A percentile compares a stretch with the other conserved stretches of the same genome.
These are phyloP conservation scores for Kuraishia capsulata DNA, from an alignment of 805 yeast genomes.

Conservation along the genomic window DNA sequence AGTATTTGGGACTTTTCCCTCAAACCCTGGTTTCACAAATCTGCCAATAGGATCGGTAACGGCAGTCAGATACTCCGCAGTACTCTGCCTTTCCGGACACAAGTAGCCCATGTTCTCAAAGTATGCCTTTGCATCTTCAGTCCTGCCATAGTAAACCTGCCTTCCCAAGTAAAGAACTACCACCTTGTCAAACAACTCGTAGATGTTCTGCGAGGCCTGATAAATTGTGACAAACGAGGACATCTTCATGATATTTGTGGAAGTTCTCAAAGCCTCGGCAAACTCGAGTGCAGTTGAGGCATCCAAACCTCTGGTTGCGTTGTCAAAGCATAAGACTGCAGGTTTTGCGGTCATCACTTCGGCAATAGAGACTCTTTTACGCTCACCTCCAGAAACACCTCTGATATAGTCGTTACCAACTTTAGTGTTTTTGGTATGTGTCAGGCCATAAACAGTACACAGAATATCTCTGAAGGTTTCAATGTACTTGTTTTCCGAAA, in stretches of 20 bases:
- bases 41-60: constrained; percentile 63
- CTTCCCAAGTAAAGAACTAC: constrained; percentile 50
- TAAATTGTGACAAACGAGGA: constrained; percentile 60
- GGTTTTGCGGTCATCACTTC: constrained; percentile 50
- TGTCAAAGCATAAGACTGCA: constrained; percentile 54
- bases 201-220: constrained; percentile 60
- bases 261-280: constrained; percentile 47
- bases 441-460: constrained; percentile 46
- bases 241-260: constrained; percentile 44
- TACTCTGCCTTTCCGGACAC: constrained; percentile 55
- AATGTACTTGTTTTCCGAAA: constrained; percentile 30
- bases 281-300: constrained; percentile 65
- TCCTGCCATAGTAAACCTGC: constrained; percentile 53
- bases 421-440: constrained; percentile 51
- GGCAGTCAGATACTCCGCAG: constrained; percentile 60
- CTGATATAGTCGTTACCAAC: constrained; percentile 62
- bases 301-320: constrained; percentile 64
- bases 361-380: constrained; percentile 63
- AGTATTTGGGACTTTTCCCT: constrained; percentile 42
- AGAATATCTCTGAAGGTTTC: constrained; percentile 35
- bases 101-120: constrained; percentile 54
- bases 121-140: constrained; percentile 40
- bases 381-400: constrained; percentile 68
- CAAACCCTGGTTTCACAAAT: constrained; percentile 37
- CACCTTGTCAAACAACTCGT: constrained; percentile 52